A percentile compares a stretch with the other conserved stretches of the same genome.
Evolutionary conservation across 305 asterid genomes (phyloP).

Genomic region (Solanum chacoense): DNA sequence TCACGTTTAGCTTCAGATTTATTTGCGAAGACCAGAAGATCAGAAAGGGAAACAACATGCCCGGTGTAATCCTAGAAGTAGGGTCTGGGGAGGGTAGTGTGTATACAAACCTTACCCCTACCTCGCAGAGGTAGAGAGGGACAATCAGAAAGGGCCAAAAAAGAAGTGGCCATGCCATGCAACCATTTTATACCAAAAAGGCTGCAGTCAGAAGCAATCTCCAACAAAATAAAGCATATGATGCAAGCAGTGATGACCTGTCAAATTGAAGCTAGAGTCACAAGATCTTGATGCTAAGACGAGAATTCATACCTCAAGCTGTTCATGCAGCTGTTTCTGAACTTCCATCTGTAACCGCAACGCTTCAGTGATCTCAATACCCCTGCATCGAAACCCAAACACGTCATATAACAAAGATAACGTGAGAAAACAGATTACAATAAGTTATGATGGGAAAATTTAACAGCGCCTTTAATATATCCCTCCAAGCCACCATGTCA

Average conservation of each 20-base stretch:
- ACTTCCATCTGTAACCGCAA: slow-evolving; percentile 87
- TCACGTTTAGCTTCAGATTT: background rate
- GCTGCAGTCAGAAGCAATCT: background rate
- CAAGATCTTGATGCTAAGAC: background rate
- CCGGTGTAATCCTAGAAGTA: background rate
- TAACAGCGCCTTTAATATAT: background rate
- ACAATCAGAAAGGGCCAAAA: background rate
- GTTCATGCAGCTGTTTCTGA: slow-evolving; percentile 85
- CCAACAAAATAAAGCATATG: background rate
- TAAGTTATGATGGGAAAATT: background rate
- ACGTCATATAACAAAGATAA: background rate
- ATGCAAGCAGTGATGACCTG: background rate
- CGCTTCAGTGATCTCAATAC: slow-evolving; percentile 84
- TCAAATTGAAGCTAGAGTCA: background rate
- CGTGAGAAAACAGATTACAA: background rate
- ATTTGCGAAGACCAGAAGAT: background rate
- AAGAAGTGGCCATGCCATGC: background rate
- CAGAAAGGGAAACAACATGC: background rate
- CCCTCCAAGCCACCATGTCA: background rate
- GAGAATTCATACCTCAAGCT: slow-evolving; percentile 61
- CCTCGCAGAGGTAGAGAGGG: background rate
- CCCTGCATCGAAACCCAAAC: slow-evolving; percentile 27
- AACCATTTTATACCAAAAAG: background rate
- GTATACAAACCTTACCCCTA: background rate
- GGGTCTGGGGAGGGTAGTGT: background rate